These are phyloP conservation scores for Lepidium didymum DNA, from an alignment of 345 rosid genomes.

Conservation along the genomic window DNA sequence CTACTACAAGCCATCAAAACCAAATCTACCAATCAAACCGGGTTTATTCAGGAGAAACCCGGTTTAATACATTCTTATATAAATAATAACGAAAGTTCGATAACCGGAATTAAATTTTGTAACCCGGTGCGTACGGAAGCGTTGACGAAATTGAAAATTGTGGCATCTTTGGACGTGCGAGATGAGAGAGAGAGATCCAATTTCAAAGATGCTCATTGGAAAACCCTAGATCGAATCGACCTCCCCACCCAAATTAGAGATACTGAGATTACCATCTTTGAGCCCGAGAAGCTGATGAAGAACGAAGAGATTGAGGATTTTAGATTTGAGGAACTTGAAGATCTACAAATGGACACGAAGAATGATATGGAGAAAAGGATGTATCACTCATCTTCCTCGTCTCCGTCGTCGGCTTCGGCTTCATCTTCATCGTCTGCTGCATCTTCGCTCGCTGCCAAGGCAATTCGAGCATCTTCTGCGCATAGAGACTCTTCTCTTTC, in stretches of 20 bases:
- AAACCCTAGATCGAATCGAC: slow-evolving; percentile 24
- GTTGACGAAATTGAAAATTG: slow-evolving; percentile 21
- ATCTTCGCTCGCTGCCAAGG: slow-evolving; percentile 60
- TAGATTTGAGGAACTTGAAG: slow-evolving; percentile 1
- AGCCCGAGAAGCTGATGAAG: background rate
- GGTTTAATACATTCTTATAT: background rate
- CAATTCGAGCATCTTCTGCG: slow-evolving; percentile 80
- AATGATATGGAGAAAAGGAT: slow-evolving; percentile 6
- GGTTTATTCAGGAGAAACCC: background rate
- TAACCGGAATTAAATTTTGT: slow-evolving; percentile 1
- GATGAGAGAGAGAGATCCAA: slow-evolving; percentile 6
- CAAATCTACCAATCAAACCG: background rate
- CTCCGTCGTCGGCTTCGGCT: slow-evolving; percentile 32
- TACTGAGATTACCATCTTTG: background rate
- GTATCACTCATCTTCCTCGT: slow-evolving; percentile 10
- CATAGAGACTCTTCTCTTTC: slow-evolving; percentile 62
- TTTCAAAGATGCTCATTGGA: slow-evolving; percentile 1
- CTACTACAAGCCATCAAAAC: background rate
- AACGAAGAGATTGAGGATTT: background rate
- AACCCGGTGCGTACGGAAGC: background rate
- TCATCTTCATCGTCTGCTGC: slow-evolving; percentile 43
- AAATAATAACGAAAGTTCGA: slow-evolving; percentile 5
- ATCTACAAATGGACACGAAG: slow-evolving; percentile 15
- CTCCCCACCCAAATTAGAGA: background rate
- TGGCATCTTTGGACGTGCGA: slow-evolving; percentile 15